Percentiles rank a stretch among this genome's conserved stretches.
These are phyloP conservation scores for Rhizoclosmatium sp. DNA, from an alignment of 192 early-diverging fungal species.

Conservation along the genomic window DNA sequence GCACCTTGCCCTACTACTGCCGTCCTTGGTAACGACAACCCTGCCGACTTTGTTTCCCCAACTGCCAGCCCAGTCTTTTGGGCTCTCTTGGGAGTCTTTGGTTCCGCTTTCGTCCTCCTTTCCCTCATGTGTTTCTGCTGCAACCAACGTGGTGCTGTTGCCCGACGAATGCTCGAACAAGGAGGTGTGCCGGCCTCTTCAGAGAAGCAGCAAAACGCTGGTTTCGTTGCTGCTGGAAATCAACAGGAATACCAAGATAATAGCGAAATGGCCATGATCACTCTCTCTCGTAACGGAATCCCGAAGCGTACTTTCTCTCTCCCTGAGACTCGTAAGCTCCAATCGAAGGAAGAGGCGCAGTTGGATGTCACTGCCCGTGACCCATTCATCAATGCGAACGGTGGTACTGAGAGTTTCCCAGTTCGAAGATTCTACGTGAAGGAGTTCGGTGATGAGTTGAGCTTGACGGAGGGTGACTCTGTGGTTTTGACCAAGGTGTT, in stretches of 20 bases:
- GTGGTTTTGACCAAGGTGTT: slow-evolving; percentile 46
- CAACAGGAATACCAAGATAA: not conserved
- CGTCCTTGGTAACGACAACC: slow-evolving; percentile 26
- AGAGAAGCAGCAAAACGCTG: not conserved
- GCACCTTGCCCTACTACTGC: not conserved
- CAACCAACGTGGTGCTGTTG: slow-evolving; percentile 33
- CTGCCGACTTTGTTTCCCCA: slow-evolving; percentile 24
- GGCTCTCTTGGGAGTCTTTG: slow-evolving; percentile 33
- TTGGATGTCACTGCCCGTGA: slow-evolving; percentile 28
- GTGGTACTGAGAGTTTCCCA: slow-evolving; percentile 43
- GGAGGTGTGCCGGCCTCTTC: not conserved
- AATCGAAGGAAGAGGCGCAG: slow-evolving; percentile 15
- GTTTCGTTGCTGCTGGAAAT: not conserved
- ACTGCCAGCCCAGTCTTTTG: slow-evolving; percentile 18
- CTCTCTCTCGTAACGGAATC: slow-evolving; percentile 26
- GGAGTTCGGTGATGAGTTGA: slow-evolving; percentile 44
- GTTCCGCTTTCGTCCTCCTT: slow-evolving; percentile 8
- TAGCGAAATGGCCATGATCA: slow-evolving; percentile 35
- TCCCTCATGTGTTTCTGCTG: slow-evolving; percentile 22
- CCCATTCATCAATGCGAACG: slow-evolving; percentile 44
- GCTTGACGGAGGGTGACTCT: slow-evolving; percentile 43
- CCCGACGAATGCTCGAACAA: slow-evolving; percentile 8
- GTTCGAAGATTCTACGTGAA: slow-evolving; percentile 45
- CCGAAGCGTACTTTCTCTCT: slow-evolving; percentile 34
- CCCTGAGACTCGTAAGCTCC: slow-evolving; percentile 31